Base-by-base conservation (phyloP, 2,329 filamentous ascomycete species). In the Sarocladium strictum region DNA sequence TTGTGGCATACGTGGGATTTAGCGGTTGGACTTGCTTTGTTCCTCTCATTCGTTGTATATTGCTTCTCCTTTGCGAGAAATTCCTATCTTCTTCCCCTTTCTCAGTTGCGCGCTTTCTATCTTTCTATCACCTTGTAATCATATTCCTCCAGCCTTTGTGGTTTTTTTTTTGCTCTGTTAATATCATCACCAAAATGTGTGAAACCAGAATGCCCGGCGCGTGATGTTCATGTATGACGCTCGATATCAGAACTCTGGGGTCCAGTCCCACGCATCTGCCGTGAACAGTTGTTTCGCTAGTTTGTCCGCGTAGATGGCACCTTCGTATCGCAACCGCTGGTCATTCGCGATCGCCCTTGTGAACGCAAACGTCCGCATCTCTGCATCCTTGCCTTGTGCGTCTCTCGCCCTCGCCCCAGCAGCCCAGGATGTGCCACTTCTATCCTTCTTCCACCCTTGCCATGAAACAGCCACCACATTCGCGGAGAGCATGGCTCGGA, bases 231-330 rank as follows among this genome's bases (percentile, higher is more conserved):
- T 33, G 32, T 10, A 43, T 2, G 29, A 51, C n/a, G 14, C 17
- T 26, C 26, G 2, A 6, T 38, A 56, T 69, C 58, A 72, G 3
- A 54, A 57, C 58, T 81, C 78, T 0, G 79, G 76, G 14, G 79
- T 81, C 82, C 82, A 85, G 59, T 84, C 73, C 82, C 82, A 85
- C 53, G 68, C 70, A 14, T 73, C 69, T 0, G 81, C 78, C 10
- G 77, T 81, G 57, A 85, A 85, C 5, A 85, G 64, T 7, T 67
- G 68, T 56, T 70, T 75, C 0, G 80, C 77, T 64, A 81, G 72
- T 56, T 72, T 71, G 40, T 82, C 78, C 2, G 72, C 71, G 33
- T 74, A 77, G 58, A 83, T 65, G 14, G 70, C 69, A 14, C 76
- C 75, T 56, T 78, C 75, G 43, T 74, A 73, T 11, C 75, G 71